These are phyloP conservation scores for Ogataea zsoltii DNA, from an alignment of 805 yeast genomes.

Conservation along the genomic window DNA sequence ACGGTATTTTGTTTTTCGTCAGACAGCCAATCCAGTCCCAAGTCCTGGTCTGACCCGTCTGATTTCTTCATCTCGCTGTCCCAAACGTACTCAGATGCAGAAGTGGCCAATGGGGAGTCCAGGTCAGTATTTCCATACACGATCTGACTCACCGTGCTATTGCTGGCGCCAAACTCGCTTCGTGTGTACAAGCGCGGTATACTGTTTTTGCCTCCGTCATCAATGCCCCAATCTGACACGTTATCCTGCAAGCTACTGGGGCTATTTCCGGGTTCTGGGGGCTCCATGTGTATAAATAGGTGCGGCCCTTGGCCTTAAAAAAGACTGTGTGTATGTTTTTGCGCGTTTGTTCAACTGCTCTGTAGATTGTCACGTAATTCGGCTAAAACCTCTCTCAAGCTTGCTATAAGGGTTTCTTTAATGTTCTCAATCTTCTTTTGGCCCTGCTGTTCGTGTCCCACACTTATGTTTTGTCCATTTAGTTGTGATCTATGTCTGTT, in stretches of 20 bases:
- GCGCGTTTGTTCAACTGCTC: background rate
- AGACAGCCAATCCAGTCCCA: constrained; percentile 2
- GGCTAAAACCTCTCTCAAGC: background rate
- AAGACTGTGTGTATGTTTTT: background rate
- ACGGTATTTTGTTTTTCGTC: constrained; percentile 4
- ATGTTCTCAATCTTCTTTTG: background rate
- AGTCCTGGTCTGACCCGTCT: background rate
- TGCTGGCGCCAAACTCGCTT: constrained; percentile 9
- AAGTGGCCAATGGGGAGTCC: constrained; percentile 3
- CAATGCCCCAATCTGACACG: constrained; percentile 28
- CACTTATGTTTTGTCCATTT: background rate
- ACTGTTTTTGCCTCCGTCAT: constrained; percentile 13
- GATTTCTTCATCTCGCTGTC: background rate
- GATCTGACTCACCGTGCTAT: constrained; percentile 4
- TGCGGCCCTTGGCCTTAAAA: constrained; percentile 2
- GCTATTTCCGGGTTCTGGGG: background rate
- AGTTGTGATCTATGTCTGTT: too few species aligned
- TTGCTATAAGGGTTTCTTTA: background rate
- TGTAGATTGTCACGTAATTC: background rate
- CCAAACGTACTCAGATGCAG: constrained; percentile 3
- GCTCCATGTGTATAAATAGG: background rate
- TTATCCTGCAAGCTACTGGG: background rate
- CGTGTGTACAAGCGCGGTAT: constrained; percentile 4
- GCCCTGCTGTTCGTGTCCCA: background rate
- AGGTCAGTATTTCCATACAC: background rate